A percentile compares a stretch with the other conserved stretches of the same genome.
phyloP scores from a whole-genome alignment of 768 basidiomycete species.

The Ramaria sp. region DNA sequence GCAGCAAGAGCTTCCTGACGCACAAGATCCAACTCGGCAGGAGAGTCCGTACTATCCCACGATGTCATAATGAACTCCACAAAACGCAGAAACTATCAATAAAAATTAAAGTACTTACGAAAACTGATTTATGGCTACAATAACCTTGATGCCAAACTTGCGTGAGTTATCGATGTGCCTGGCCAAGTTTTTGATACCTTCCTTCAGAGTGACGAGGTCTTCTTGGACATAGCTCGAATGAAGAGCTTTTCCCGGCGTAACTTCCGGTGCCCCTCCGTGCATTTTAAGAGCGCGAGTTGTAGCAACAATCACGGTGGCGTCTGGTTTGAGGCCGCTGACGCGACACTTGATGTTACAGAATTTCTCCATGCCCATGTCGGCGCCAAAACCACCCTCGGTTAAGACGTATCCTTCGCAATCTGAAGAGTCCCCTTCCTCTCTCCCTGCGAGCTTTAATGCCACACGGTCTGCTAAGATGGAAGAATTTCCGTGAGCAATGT shows the following conservation, averaged over 20 bases:
- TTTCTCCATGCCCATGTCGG: constrained; percentile 99
- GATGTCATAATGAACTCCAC: neutral
- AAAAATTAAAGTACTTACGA: constrained; percentile 43
- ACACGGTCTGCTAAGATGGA: constrained; percentile 97
- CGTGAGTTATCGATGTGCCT: constrained; percentile 91
- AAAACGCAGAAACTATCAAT: constrained; percentile 1
- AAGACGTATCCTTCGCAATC: constrained; percentile 88
- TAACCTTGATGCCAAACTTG: constrained; percentile 94
- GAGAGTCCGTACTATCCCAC: constrained; percentile 72
- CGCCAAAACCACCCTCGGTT: constrained; percentile 97
- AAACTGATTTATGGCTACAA: constrained; percentile 94
- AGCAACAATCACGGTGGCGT: constrained; percentile 92
- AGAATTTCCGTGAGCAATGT: constrained; percentile 98
- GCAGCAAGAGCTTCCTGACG: constrained; percentile 68
- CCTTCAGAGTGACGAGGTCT: constrained; percentile 77
- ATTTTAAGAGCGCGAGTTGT: constrained; percentile 98
- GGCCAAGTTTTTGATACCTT: constrained; percentile 86
- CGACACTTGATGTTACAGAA: constrained; percentile 99
- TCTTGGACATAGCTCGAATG: constrained; percentile 92
- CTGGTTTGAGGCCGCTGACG: constrained; percentile 82
- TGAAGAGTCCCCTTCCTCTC: constrained; percentile 77
- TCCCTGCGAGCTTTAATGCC: constrained; percentile 93
- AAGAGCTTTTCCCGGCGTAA: constrained; percentile 89
- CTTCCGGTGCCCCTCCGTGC: constrained; percentile 97
- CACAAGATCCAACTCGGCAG: constrained; percentile 80